Conservation (phyloP, 2,329 filamentous ascomycete genomes). For the Exophiala xenobiotica region DNA sequence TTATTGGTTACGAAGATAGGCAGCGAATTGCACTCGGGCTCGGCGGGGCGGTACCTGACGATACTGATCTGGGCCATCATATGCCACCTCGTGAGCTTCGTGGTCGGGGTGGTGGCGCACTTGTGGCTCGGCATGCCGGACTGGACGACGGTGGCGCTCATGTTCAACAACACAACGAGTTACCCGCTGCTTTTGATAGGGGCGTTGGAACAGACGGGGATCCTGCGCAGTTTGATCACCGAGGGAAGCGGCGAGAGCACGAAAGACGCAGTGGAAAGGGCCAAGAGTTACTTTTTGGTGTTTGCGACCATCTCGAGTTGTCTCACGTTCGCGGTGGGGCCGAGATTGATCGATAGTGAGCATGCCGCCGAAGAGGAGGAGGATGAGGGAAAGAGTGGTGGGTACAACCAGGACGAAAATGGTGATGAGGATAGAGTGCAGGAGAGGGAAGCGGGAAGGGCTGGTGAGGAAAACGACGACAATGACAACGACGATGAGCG, state of each 20-base stretch:
- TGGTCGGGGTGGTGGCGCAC: conserved; percentile 46
- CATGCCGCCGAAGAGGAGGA: conserved; percentile 36
- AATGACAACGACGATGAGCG: conserved; percentile 1
- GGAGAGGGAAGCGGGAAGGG: too few relatives aligned
- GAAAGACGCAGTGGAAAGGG: conserved; percentile 54
- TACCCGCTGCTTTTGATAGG: conserved; percentile 54
- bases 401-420: too few relatives aligned
- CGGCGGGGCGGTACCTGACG: conserved; percentile 49
- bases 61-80: conserved; percentile 53
- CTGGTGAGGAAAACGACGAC: conserved; percentile 32
- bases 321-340: conserved; percentile 64
- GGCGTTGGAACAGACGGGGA: conserved; percentile 56
- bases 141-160: conserved; percentile 55
- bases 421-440: too few relatives aligned
- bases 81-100: conserved; percentile 52
- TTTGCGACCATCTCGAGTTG: conserved; percentile 64
- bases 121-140: conserved; percentile 50
- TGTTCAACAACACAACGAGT: conserved; percentile 60
- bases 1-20: conserved; percentile 56
- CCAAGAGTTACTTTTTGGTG: conserved; percentile 65
- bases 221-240: conserved; percentile 51
- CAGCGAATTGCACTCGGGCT: conserved; percentile 50
- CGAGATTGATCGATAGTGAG: conserved; percentile 55
- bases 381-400: too few relatives aligned
- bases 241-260: conserved; percentile 44